A percentile compares a stretch with the other conserved stretches of the same genome.
Conservation (phyloP, 2,329 filamentous ascomycete species). For the Parafenestella ontariensis region DNA sequence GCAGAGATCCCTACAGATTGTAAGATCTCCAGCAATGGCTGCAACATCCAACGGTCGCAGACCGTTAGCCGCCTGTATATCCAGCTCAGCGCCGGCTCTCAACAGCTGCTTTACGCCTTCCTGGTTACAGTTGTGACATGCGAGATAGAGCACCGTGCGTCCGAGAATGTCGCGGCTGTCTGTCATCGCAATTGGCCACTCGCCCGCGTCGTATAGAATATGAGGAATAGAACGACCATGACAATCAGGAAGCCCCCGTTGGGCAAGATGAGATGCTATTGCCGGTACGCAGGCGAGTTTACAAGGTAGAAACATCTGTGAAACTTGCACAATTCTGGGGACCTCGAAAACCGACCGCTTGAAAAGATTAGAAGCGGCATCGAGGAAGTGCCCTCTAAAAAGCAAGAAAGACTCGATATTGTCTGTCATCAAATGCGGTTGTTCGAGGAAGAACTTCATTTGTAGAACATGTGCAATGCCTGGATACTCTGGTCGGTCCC, state of each 20-base stretch:
- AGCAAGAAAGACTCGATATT: not conserved
- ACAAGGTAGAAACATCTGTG: not conserved
- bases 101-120: not conserved
- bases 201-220: not conserved
- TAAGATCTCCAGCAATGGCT: not conserved
- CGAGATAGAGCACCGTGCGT: conserved; percentile 3
- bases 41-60: not conserved
- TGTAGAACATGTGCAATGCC: not conserved
- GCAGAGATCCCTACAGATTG: not conserved
- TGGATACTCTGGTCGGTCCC: not conserved
- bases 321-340: not conserved
- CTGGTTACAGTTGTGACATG: not conserved
- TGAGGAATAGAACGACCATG: conserved; percentile 2
- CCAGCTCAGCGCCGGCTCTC: not conserved
- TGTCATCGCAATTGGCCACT: not conserved
- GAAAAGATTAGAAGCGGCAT: not conserved
- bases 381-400: not conserved
- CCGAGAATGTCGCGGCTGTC: conserved; percentile 1
- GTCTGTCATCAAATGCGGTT: not conserved
- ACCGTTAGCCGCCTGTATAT: not conserved
- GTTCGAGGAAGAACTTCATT: not conserved
- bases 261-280: not conserved
- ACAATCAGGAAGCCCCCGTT: not conserved
- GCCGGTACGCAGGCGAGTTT: not conserved
- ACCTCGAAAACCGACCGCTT: not conserved